These are phyloP conservation scores for Zymoseptoria brevis DNA, from an alignment of 2,329 filamentous ascomycete species.

Conservation along the genomic window DNA sequence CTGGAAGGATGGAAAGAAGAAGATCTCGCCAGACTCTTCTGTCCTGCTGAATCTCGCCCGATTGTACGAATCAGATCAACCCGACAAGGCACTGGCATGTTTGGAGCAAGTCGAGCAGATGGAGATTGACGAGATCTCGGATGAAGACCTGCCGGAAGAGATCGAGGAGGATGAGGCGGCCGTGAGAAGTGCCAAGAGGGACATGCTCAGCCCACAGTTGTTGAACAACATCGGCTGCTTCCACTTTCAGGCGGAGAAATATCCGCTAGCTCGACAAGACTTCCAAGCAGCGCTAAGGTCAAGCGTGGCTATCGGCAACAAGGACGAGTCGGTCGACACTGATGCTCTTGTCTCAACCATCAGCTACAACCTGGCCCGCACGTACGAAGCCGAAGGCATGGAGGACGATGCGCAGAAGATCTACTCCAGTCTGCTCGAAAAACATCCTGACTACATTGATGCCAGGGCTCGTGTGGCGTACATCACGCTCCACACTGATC, in stretches of 20 bases:
- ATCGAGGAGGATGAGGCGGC: constrained; percentile 25
- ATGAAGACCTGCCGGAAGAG: constrained; percentile 54
- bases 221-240: constrained; percentile 98
- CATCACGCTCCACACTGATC: constrained; percentile 72
- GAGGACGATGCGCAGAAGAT: constrained; percentile 77
- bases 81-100: constrained; percentile 87
- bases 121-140: constrained; percentile 69
- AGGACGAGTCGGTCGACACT: constrained; percentile 52
- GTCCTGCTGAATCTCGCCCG: constrained; percentile 87
- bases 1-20: constrained; percentile 91
- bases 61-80: constrained; percentile 75
- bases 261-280: constrained; percentile 69
- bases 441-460: constrained; percentile 84
- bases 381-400: constrained; percentile 78
- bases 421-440: constrained; percentile 75
- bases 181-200: constrained; percentile 51
- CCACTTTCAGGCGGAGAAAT: constrained; percentile 79
- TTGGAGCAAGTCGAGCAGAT: constrained; percentile 86
- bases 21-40: constrained; percentile 69
- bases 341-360: constrained; percentile 93
- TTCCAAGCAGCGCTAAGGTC: constrained; percentile 89
- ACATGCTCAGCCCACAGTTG: constrained; percentile 76
- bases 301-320: constrained; percentile 73
- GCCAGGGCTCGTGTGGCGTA: constrained; percentile 83
- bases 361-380: constrained; percentile 90